Percentiles rank a stretch among this genome's conserved stretches.
Evolutionary conservation across 164 flowering plant genomes (phyloP).

Genomic region (Tinospora cordifolia): DNA sequence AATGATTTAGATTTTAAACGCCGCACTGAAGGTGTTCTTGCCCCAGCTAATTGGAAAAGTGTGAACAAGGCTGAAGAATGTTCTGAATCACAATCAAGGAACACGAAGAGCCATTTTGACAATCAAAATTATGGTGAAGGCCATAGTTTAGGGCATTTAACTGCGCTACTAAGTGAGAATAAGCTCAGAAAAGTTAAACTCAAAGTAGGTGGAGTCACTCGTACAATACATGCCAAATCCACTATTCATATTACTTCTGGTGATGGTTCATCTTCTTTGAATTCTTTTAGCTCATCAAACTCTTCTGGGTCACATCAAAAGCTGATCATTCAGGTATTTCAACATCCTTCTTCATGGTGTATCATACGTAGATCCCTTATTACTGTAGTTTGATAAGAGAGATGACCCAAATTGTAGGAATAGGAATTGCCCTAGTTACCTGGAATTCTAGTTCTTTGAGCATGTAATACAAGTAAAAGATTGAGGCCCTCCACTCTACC

Average conservation of each 20-base stretch:
- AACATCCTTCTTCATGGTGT: background rate
- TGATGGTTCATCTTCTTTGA: slow-evolving; percentile 27
- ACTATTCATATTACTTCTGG: slow-evolving; percentile 19
- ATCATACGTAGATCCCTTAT: background rate
- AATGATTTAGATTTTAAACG: slow-evolving; percentile 30
- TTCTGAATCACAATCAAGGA: slow-evolving; percentile 23
- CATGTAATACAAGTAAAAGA: no score
- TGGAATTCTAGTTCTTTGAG: background rate
- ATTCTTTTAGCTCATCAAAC: slow-evolving; percentile 31
- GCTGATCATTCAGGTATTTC: slow-evolving; percentile 34
- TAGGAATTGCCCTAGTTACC: background rate
- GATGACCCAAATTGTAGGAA: background rate
- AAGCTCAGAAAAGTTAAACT: slow-evolving; percentile 76
- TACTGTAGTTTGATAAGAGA: background rate
- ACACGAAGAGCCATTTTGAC: slow-evolving; percentile 11
- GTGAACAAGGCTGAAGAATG: slow-evolving; percentile 24
- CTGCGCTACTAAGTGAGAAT: slow-evolving; percentile 38
- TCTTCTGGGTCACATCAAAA: slow-evolving; percentile 28
- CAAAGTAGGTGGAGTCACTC: slow-evolving; percentile 75
- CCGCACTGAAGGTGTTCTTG: slow-evolving; percentile 52
- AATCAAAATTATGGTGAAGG: slow-evolving; percentile 17
- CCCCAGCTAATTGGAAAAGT: slow-evolving; percentile 53
- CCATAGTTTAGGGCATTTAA: slow-evolving; percentile 16
- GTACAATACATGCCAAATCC: slow-evolving; percentile 58
- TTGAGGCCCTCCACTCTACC: no score